Percentiles rank a stretch among this genome's conserved stretches.
Evolutionary conservation across 257 asterid genomes (phyloP).

Genomic region (Penstemon davidsonii): DNA sequence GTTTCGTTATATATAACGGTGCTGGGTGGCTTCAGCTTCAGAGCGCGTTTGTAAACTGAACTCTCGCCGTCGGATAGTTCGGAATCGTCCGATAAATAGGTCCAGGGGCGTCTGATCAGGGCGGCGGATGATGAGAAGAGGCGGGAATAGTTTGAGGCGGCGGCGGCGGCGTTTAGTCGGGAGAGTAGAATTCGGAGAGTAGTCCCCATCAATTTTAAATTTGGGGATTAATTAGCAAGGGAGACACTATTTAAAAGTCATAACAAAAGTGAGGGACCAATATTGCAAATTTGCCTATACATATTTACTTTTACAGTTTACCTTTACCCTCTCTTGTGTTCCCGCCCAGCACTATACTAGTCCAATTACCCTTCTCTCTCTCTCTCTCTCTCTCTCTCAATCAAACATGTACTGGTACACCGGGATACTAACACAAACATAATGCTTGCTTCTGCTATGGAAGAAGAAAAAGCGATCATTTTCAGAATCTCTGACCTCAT

Average conservation of each 20-base stretch:
- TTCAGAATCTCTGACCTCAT: slow-evolving; percentile 50
- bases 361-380: too few relatives aligned
- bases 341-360: too few relatives aligned
- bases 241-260: too few relatives aligned
- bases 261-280: too few relatives aligned
- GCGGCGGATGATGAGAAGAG: slow-evolving; percentile 41
- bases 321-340: too few relatives aligned
- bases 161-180: slow-evolving; percentile 25
- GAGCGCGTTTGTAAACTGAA: slow-evolving; percentile 54
- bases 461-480: slow-evolving; percentile 31
- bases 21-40: slow-evolving; percentile 62
- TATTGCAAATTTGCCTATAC: too few relatives aligned
- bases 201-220: slow-evolving; percentile 27
- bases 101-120: slow-evolving; percentile 30
- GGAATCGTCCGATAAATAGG: slow-evolving; percentile 26
- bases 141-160: slow-evolving; percentile 26
- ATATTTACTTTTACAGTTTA: too few relatives aligned
- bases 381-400: too few relatives aligned
- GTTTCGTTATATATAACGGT: slow-evolving; percentile 32
- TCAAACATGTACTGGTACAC: too few relatives aligned
- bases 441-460: slow-evolving; percentile 20
- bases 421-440: too few relatives aligned
- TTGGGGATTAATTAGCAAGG: background rate
- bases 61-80: slow-evolving; percentile 41
- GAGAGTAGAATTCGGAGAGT: slow-evolving; percentile 22